Conservation (phyloP, 805 yeast genomes). For the Yamadazyma kitorensis region DNA sequence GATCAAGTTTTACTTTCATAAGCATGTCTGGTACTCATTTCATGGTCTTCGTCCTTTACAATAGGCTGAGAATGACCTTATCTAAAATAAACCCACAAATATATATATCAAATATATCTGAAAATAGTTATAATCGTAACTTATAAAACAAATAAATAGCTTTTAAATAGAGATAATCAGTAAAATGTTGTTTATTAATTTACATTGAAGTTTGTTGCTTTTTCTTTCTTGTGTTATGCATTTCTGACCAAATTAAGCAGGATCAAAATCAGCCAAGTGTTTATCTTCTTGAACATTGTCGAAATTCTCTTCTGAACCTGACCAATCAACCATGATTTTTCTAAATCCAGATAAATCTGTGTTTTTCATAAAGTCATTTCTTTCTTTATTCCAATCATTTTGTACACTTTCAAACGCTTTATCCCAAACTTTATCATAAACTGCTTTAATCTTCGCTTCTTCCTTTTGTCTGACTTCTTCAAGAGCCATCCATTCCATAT, state of each 20-base stretch:
- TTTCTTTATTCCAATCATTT: conserved; percentile 70
- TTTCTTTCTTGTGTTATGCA: too few relatives aligned
- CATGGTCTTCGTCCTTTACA: too few relatives aligned
- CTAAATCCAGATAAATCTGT: conserved; percentile 58
- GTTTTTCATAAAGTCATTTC: conserved; percentile 68
- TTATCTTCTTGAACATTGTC: conserved; percentile 24
- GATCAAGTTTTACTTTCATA: too few relatives aligned
- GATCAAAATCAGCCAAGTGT: conserved; percentile 42
- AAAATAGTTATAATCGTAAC: too few relatives aligned
- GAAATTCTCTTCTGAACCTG: conserved; percentile 50
- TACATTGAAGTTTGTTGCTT: not conserved
- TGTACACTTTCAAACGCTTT: conserved; percentile 76
- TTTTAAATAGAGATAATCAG: too few relatives aligned
- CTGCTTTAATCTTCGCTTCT: conserved; percentile 59
- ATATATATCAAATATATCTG: too few relatives aligned
- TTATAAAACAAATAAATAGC: too few relatives aligned
- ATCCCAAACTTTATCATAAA: conserved; percentile 70
- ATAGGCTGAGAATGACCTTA: too few relatives aligned
- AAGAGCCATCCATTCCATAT: conserved; percentile 85
- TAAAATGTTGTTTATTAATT: too few relatives aligned
- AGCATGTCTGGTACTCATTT: too few relatives aligned
- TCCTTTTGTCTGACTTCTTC: conserved; percentile 67
- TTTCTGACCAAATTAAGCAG: conserved; percentile 14
- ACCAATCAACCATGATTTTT: conserved; percentile 64
- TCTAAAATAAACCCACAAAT: too few relatives aligned